These are phyloP conservation scores for Aphanomyces invadans DNA, from an alignment of 352 stramenopile species.

Conservation along the genomic window DNA sequence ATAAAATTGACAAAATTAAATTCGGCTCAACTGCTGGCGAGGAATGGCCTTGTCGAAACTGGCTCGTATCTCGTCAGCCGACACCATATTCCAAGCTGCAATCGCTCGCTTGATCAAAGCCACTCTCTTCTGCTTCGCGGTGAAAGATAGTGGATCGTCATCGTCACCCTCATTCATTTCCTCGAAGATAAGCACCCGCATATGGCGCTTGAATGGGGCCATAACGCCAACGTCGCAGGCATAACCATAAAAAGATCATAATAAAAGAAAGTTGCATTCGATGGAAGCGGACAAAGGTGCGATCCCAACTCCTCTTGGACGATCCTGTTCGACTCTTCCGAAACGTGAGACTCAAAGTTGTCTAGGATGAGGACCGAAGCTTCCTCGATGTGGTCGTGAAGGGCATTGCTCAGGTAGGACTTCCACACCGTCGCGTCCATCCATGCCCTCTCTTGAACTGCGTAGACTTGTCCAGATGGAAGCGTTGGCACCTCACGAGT, in stretches of 20 bases:
- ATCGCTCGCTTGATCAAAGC: not conserved
- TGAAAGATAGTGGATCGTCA: too few species aligned
- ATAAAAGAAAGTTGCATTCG: conserved; percentile 18
- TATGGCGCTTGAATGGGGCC: conserved; percentile 26
- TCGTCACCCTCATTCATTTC: too few species aligned
- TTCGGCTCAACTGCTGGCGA: too few species aligned
- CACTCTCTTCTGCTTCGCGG: not conserved
- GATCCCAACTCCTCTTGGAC: conserved; percentile 3
- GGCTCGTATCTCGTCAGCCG: not conserved
- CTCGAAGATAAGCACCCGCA: too few species aligned
- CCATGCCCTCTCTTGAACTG: conserved; percentile 29
- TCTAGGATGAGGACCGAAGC: conserved; percentile 26
- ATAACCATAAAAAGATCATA: too few species aligned
- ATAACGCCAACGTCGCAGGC: conserved; percentile 25
- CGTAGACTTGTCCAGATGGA: conserved; percentile 22
- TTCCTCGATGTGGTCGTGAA: not conserved
- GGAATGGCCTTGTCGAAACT: not conserved
- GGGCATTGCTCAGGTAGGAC: too few species aligned
- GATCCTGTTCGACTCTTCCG: not conserved
- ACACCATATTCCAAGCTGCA: not conserved
- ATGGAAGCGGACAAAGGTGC: conserved; percentile 2
- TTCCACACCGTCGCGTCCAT: conserved; percentile 25
- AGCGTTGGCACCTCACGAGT: conserved; percentile 18
- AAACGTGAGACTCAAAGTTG: conserved; percentile 28
- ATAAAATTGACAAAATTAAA: too few species aligned